Conservation (phyloP, 176 grass and related monocot species). For the Ananas comosus region DNA sequence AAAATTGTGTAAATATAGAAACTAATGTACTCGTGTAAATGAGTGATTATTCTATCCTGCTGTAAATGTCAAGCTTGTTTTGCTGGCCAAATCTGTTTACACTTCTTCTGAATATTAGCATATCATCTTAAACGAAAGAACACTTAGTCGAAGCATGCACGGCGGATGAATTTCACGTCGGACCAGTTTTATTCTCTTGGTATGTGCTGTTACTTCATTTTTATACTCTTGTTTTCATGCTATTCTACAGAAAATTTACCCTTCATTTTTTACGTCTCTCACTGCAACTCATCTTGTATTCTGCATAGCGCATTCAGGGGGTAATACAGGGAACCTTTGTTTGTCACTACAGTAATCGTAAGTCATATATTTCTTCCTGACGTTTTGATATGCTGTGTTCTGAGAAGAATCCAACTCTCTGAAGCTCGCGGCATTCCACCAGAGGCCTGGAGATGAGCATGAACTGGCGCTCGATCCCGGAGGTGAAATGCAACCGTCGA, state of each 20-base stretch:
- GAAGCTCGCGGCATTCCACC: constrained; percentile 52
- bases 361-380: constrained; percentile 31
- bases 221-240: not conserved
- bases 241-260: not conserved
- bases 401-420: constrained; percentile 27
- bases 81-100: too few species aligned
- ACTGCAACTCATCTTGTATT: not conserved
- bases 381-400: constrained; percentile 35
- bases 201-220: not conserved
- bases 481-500: constrained; percentile 29
- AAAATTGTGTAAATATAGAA: too few species aligned
- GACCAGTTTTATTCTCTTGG: too few species aligned
- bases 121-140: too few species aligned
- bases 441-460: constrained; percentile 29
- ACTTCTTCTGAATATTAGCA: too few species aligned
- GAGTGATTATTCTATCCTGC: too few species aligned
- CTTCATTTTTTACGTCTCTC: not conserved
- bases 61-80: too few species aligned
- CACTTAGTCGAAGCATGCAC: too few species aligned
- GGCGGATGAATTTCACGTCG: too few species aligned
- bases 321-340: constrained; percentile 17
- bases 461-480: not conserved
- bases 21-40: too few species aligned
- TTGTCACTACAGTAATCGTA: constrained; percentile 58
- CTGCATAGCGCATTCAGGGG: constrained; percentile 28